Base-by-base conservation (phyloP, 805 yeast genomes). In the Hanseniaspora mollemarum region DNA sequence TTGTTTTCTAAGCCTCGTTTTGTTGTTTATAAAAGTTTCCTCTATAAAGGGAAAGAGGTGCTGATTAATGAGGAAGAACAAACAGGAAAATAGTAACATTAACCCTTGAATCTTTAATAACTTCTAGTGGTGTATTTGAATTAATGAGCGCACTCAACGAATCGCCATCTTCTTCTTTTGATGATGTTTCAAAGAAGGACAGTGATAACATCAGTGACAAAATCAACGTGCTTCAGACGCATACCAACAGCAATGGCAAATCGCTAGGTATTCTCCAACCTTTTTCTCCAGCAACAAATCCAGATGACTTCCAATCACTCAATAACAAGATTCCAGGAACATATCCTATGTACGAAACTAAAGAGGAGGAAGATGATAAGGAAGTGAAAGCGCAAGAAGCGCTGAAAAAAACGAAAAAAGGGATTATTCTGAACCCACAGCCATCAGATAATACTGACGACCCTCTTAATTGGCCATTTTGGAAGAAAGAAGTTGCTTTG, bases 371-470 rank as follows among this genome's bases (percentile, higher is more conserved):
- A 35, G 35, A 33, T n/a, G 28, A 25, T 5, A n/a, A n/a, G n/a
- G 43, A 37, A 3, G 32, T 25, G 10, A 24, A 22, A 7, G 19
- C 4, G n/a, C 53, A 56, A 13, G 41, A 13, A 26, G 36, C 25
- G 0, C 60, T 76, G 43, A 77, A 78, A 53, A 70, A 67, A 40
- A 71, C 75, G 4, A 60, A 66, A 7, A 59, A 62, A 3, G 83
- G 83, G 1, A 62, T 78, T 21, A 70, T 78, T 31, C 62, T 79
- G 32, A 63, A 69, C 50, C 84, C 84, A 0, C 84, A 78, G 59
- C 84, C 84, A 4, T 76, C 74, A 35, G 75, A 77, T 56, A 67
- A 73, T 54, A 80, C 81, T 4, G 77, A 79, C 57, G 84, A 78
- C 55, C 84, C 84, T 2, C 65, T 78, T 37, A 79, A 78, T 57